A percentile compares a stretch with the other conserved stretches of the same genome.
These are phyloP conservation scores for Sarcomyxa edulis DNA, from an alignment of 768 basidiomycete species.

Conservation along the genomic window DNA sequence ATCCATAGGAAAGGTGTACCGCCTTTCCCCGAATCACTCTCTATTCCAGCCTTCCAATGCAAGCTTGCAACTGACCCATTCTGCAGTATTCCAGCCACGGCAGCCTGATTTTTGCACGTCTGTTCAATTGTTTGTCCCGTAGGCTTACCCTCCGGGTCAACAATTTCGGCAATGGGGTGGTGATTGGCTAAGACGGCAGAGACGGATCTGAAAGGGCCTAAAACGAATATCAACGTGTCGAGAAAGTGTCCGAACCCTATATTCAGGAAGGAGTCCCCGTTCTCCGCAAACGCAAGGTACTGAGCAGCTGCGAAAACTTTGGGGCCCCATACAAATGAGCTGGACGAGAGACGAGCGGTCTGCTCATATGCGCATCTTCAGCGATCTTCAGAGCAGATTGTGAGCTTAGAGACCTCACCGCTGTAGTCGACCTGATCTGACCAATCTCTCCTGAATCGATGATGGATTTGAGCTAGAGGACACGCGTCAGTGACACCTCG, in stretches of 20 bases:
- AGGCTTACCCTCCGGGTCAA: constrained; percentile 18
- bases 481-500: neutral
- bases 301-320: constrained; percentile 8
- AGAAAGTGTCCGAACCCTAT: constrained; percentile 24
- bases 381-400: neutral
- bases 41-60: constrained; percentile 18
- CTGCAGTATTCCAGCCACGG: constrained; percentile 22
- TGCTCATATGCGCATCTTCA: too few relatives aligned
- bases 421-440: constrained; percentile 20
- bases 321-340: constrained; percentile 4
- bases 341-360: too few relatives aligned
- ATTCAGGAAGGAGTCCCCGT: constrained; percentile 19
- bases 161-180: constrained; percentile 19
- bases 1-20: too few relatives aligned
- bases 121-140: constrained; percentile 18
- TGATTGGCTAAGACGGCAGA: constrained; percentile 17
- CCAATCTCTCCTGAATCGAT: constrained; percentile 24
- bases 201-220: constrained; percentile 26
- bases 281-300: constrained; percentile 10
- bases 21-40: too few relatives aligned
- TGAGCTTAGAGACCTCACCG: constrained; percentile 11
- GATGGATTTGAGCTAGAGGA: constrained; percentile 23
- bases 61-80: constrained; percentile 23
- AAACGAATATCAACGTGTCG: constrained; percentile 19
- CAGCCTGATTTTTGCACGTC: constrained; percentile 19